Percentiles rank a stretch among this genome's conserved stretches.
Conservation (phyloP, 2,329 filamentous ascomycete genomes). For the Dothistroma septosporum region DNA sequence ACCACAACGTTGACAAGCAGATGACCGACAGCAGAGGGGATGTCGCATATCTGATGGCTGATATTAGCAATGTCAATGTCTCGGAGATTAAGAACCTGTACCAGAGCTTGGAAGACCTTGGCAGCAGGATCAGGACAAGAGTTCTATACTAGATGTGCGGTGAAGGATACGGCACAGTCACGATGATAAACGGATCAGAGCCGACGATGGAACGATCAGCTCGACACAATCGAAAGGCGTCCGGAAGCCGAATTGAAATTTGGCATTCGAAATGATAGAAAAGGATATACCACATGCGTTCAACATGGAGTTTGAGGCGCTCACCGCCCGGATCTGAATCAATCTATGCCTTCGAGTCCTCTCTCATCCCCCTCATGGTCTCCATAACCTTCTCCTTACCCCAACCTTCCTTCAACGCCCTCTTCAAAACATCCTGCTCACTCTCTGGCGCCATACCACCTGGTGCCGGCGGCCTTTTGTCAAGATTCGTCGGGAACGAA, state of each 20-base stretch:
- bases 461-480: slow-evolving; percentile 52
- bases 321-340: neutral
- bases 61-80: slow-evolving; percentile 81
- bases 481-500: slow-evolving; percentile 60
- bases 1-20: slow-evolving; percentile 98
- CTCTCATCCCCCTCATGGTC: slow-evolving; percentile 25
- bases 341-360: slow-evolving; percentile 20
- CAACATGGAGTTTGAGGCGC: slow-evolving; percentile 15
- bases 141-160: slow-evolving; percentile 42
- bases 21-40: slow-evolving; percentile 94
- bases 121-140: slow-evolving; percentile 44
- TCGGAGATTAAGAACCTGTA: slow-evolving; percentile 81
- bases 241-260: neutral
- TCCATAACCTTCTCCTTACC: slow-evolving; percentile 38
- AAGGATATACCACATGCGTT: slow-evolving; percentile 16
- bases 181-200: neutral
- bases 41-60: slow-evolving; percentile 94
- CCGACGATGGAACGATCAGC: neutral
- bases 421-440: slow-evolving; percentile 52
- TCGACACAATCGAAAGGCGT: neutral
- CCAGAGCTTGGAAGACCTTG: slow-evolving; percentile 72
- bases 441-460: slow-evolving; percentile 59
- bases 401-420: slow-evolving; percentile 44
- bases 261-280: slow-evolving; percentile 4
- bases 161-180: neutral